phyloP scores from a whole-genome alignment of 2,329 filamentous ascomycete genomes.

The Aspergillus jensenii region DNA sequence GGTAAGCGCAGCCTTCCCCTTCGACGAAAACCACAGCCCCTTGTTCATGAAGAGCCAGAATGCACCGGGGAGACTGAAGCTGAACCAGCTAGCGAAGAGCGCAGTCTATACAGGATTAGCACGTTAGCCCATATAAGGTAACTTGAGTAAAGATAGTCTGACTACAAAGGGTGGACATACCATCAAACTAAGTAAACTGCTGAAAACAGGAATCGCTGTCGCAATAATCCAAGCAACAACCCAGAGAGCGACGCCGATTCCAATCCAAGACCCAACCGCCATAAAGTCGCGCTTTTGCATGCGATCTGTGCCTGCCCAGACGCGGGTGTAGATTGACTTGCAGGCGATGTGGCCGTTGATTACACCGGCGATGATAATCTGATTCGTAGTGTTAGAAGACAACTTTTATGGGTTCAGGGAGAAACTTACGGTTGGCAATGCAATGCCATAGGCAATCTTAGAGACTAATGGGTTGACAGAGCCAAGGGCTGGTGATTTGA shows the following conservation, averaged over 20 bases:
- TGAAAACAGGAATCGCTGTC: slow-evolving; percentile 68
- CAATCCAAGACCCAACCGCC: slow-evolving; percentile 59
- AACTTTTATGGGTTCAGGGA: neutral
- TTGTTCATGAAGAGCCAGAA: slow-evolving; percentile 40
- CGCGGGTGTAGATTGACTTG: slow-evolving; percentile 65
- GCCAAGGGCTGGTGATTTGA: slow-evolving; percentile 66
- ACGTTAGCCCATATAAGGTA: neutral
- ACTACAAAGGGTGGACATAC: slow-evolving; percentile 17
- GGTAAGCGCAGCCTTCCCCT: slow-evolving; percentile 29
- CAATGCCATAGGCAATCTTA: slow-evolving; percentile 69
- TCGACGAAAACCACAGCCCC: slow-evolving; percentile 30
- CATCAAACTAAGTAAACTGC: slow-evolving; percentile 64
- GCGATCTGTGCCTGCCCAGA: slow-evolving; percentile 61
- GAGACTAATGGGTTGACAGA: slow-evolving; percentile 57
- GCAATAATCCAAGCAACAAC: slow-evolving; percentile 66
- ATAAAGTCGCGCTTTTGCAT: slow-evolving; percentile 52
- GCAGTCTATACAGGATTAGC: slow-evolving; percentile 36
- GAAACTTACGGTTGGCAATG: slow-evolving; percentile 57
- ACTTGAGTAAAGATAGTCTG: too few relatives aligned
- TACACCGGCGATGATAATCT: slow-evolving; percentile 68
- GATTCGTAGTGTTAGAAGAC: neutral
- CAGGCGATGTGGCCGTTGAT: slow-evolving; percentile 67
- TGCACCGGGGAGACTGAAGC: slow-evolving; percentile 41
- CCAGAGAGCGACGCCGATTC: slow-evolving; percentile 58
- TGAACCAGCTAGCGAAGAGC: slow-evolving; percentile 68